Evolutionary conservation across 345 rosid genomes (phyloP).

Genomic region (Nasturtium officinale): DNA sequence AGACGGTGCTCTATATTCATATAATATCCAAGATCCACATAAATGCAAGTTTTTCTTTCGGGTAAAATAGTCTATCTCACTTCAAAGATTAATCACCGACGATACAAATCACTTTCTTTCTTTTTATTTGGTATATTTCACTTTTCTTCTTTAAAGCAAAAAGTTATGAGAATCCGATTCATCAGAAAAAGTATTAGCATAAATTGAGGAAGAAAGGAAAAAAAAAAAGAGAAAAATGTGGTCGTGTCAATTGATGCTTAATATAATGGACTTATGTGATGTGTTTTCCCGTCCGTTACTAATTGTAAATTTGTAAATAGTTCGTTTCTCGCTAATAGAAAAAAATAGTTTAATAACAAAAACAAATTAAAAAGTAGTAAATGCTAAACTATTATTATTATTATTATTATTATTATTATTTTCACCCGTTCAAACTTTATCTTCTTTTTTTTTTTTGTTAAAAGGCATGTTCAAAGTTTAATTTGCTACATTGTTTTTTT

Average conservation of each 20-base stretch:
- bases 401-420: no score
- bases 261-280: slow-evolving; percentile 1
- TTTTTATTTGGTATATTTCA: background rate
- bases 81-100: slow-evolving; percentile 37
- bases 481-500: no score
- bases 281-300: slow-evolving; percentile 17
- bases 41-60: slow-evolving; percentile 15
- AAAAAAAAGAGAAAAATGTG: no score
- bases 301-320: background rate
- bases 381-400: no score
- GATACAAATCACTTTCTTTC: slow-evolving; percentile 15
- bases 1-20: background rate
- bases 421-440: no score
- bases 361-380: no score
- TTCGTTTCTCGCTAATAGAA: background rate
- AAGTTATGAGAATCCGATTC: slow-evolving; percentile 39
- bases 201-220: background rate
- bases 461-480: no score
- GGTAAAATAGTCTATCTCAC: slow-evolving; percentile 2
- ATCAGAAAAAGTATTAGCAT: background rate
- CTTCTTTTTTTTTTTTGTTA: no score
- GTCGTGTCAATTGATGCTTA: slow-evolving; percentile 21
- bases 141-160: slow-evolving; percentile 6
- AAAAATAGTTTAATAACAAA: background rate
- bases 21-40: slow-evolving; percentile 22